Conservation (phyloP, 2,329 filamentous ascomycete species). For the Beauveria australis region DNA sequence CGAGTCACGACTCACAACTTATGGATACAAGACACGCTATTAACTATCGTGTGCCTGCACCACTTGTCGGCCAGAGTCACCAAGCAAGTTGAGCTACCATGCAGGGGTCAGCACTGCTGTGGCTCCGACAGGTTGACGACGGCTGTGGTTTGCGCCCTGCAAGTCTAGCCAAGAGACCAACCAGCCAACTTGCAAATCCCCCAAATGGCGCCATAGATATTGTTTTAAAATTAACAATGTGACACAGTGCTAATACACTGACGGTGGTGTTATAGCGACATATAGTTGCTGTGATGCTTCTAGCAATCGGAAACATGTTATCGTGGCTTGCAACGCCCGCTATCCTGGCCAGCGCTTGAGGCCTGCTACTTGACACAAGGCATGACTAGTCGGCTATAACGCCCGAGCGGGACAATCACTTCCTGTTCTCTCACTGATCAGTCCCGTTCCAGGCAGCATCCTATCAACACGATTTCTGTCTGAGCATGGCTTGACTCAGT, state of each 20-base stretch:
- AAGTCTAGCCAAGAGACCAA: conserved; percentile 1
- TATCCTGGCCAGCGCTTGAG: not conserved
- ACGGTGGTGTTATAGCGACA: not conserved
- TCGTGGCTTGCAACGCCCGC: not conserved
- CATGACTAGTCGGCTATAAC: not conserved
- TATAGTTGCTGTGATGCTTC: not conserved
- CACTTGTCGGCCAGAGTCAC: not conserved
- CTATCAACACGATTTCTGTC: not conserved
- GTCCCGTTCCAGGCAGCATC: not conserved
- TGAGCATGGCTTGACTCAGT: not conserved
- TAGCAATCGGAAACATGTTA: not conserved
- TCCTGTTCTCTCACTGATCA: not conserved
- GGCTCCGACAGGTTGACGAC: not conserved
- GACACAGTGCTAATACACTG: not conserved
- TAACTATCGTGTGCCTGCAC: not conserved
- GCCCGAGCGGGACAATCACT: conserved; percentile 2
- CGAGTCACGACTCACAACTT: not conserved
- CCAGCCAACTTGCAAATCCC: not conserved
- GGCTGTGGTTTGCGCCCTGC: conserved; percentile 12
- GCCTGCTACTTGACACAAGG: not conserved
- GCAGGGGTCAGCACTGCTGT: not conserved
- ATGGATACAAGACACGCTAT: not conserved
- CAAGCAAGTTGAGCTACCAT: not conserved
- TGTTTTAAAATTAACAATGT: not conserved
- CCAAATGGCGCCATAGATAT: not conserved